Conservation (phyloP, 495 filamentous ascomycete species). For the Neurospora sp. region DNA sequence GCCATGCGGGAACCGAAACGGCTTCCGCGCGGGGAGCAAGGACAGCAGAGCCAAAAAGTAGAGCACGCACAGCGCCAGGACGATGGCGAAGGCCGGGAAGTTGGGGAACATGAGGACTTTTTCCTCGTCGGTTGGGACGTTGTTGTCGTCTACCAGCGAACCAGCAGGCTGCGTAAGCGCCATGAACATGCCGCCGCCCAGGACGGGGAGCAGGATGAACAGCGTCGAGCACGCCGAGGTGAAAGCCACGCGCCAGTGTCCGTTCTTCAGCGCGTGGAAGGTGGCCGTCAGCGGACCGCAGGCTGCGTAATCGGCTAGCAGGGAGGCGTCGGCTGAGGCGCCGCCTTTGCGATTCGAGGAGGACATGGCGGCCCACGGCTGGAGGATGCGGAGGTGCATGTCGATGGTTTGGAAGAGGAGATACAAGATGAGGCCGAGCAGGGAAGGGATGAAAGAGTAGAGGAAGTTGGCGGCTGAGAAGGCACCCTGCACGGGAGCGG, state of each 20-base stretch:
- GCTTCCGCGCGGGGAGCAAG: conserved; percentile 44
- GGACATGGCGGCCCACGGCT: conserved; percentile 61
- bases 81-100: conserved; percentile 56
- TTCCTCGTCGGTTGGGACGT: background rate
- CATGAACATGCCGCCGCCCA: conserved; percentile 74
- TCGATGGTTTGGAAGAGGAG: conserved; percentile 72
- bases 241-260: conserved; percentile 62
- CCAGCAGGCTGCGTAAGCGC: conserved; percentile 50
- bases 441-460: conserved; percentile 71
- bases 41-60: conserved; percentile 42
- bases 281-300: conserved; percentile 55
- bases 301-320: conserved; percentile 65
- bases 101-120: conserved; percentile 58
- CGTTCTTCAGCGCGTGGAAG: conserved; percentile 48
- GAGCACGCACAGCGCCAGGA: conserved; percentile 58
- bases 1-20: conserved; percentile 57
- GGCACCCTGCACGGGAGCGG: conserved; percentile 48
- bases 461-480: conserved; percentile 84
- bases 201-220: conserved; percentile 58
- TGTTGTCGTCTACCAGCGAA: background rate
- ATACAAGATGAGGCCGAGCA: conserved; percentile 66
- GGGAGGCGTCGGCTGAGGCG: conserved; percentile 51
- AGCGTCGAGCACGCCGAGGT: conserved; percentile 55
- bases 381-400: conserved; percentile 59
- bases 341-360: conserved; percentile 34